Evolutionary conservation across 345 rosid genomes (phyloP).

Genomic region (Eucalyptus leucophloia): DNA sequence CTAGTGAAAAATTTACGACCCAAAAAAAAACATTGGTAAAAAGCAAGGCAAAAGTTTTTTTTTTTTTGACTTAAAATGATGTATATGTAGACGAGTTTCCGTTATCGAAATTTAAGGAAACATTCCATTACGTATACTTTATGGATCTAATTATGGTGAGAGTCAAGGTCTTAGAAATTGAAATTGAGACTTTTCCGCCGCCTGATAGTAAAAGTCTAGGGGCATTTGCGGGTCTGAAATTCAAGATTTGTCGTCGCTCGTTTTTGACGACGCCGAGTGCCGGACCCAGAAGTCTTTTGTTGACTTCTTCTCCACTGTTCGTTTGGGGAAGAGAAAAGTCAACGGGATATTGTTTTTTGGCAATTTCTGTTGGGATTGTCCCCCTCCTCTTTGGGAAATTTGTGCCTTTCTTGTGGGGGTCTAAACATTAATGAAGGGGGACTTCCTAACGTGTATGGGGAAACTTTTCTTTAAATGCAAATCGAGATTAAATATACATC

Average conservation of each 20-base stretch:
- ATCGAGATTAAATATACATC: background rate
- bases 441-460: too few species aligned
- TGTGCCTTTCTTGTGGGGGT: background rate
- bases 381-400: background rate
- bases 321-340: background rate
- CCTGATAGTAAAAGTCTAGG: background rate
- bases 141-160: background rate
- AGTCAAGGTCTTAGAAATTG: background rate
- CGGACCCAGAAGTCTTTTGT: background rate
- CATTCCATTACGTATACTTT: background rate
- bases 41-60: background rate
- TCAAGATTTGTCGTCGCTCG: background rate
- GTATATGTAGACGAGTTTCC: background rate
- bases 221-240: background rate
- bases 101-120: background rate
- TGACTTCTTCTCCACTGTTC: background rate
- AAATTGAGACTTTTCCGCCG: background rate
- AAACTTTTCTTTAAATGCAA: background rate
- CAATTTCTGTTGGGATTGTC: background rate
- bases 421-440: background rate
- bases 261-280: background rate
- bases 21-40: accelerated
- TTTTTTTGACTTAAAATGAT: background rate
- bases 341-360: background rate
- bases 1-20: accelerated